These are phyloP conservation scores for Kuraishia ogatae DNA, from an alignment of 805 yeast species.

Conservation along the genomic window DNA sequence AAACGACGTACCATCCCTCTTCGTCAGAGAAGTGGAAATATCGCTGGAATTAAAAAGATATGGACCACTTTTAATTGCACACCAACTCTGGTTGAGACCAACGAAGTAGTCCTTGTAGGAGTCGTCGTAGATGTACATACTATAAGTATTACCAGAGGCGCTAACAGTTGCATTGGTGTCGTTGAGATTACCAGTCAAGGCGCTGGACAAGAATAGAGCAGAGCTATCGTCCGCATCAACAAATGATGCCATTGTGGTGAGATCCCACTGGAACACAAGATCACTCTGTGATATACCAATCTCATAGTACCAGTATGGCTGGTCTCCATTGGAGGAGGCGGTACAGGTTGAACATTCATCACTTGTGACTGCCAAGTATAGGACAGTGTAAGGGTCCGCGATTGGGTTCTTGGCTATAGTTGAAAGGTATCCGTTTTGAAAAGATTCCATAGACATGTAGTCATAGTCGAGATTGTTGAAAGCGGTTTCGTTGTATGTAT, in stretches of 20 bases:
- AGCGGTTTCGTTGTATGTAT: slow-evolving; percentile 15
- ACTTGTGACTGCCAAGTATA: slow-evolving; percentile 15
- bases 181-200: neutral
- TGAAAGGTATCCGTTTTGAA: slow-evolving; percentile 19
- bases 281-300: slow-evolving; percentile 59
- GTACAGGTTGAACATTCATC: slow-evolving; percentile 3
- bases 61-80: slow-evolving; percentile 59
- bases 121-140: slow-evolving; percentile 39
- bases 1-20: slow-evolving; percentile 37
- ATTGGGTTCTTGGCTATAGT: slow-evolving; percentile 10
- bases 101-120: slow-evolving; percentile 26
- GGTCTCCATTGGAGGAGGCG: slow-evolving; percentile 7
- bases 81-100: slow-evolving; percentile 48
- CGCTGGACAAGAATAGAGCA: slow-evolving; percentile 51
- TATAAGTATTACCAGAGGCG: slow-evolving; percentile 14
- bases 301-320: slow-evolving; percentile 45
- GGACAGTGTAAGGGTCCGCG: slow-evolving; percentile 5
- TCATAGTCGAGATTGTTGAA: slow-evolving; percentile 5
- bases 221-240: slow-evolving; percentile 66
- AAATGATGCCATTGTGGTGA: slow-evolving; percentile 40
- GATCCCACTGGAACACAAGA: slow-evolving; percentile 64
- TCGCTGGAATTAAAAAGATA: slow-evolving; percentile 13
- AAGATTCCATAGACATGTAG: slow-evolving; percentile 9
- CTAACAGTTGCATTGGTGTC: slow-evolving; percentile 8
- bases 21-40: slow-evolving; percentile 26